Evolutionary conservation across 1,139 yeast genomes (phyloP), one percentile per base, ranked within the genome.

Genomic region (Lodderomyces parapsilosis): DNA sequence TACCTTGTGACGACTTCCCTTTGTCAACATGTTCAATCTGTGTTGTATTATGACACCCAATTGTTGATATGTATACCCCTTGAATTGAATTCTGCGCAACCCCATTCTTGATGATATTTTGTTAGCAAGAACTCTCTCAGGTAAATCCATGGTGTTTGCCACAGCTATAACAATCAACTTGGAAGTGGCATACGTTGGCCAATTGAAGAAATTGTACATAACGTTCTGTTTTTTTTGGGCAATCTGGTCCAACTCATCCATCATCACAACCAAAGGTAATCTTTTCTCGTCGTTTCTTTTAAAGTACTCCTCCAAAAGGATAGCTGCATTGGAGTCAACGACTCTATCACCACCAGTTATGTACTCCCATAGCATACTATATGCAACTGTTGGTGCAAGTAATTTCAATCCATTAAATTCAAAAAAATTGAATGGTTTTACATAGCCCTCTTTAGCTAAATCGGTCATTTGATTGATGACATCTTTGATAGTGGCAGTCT

Each of bases 121-220:
- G 63, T 90, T 91, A 18, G 95, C 83, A 37, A 93, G 68, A 41
- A 85, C 76, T 48, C 97, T 74, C 59, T 93, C 99, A 0, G 99
- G 99, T 41, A 93, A 68, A 65, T 93, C 98, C 97, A 94, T 90
- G 0, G 98, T 91, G 58, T 94, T 94, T 6, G 98, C 98, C 25
- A 93, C 91, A 0, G 98, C 98, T 40, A 93, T 75, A 1, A 94
- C 96, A 44, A 93, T 80, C 40, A 93, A 70, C 55, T 84, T 85
- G 2, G 98, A 90, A 51, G 83, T 73, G 11, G 78, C 70, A 54
- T 87, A 82, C 0, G 96, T 83, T 5, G 99, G 96, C 99, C 99
- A 93, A 63, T 94, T 91, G 74, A 93, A 90, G 57, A 94, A 89
- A 59, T 93, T 94, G 66, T 93, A 94, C 86, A 93, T 84, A 38